These are phyloP conservation scores for Spergularia azorica DNA, from an alignment of 179 eudicot species.

Conservation along the genomic window DNA sequence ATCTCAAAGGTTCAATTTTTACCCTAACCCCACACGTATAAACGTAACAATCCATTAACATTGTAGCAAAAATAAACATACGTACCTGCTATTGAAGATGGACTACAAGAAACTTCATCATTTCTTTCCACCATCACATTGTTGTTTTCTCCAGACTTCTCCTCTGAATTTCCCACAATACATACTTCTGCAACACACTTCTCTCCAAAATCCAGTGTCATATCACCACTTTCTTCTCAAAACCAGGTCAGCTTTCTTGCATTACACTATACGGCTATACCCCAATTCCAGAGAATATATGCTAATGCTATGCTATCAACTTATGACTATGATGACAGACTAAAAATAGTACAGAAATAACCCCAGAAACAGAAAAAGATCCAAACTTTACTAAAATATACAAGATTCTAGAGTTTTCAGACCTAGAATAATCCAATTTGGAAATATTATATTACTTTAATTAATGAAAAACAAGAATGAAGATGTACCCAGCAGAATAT, in stretches of 20 bases:
- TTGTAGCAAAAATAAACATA: not conserved
- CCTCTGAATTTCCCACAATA: slow-evolving; percentile 16
- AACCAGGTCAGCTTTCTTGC: slow-evolving; percentile 43
- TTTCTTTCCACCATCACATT: not conserved
- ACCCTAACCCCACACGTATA: too few relatives aligned
- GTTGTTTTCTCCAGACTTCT: slow-evolving; percentile 2
- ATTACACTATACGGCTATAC: not conserved
- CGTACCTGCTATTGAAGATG: slow-evolving; percentile 27
- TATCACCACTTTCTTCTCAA: slow-evolving; percentile 25
- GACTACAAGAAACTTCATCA: slow-evolving; percentile 26
- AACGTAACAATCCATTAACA: too few relatives aligned
- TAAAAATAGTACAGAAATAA: not conserved
- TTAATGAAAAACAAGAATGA: not conserved
- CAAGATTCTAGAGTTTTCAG: slow-evolving; percentile 6
- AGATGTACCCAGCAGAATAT: not conserved
- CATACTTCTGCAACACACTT: slow-evolving; percentile 4
- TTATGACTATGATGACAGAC: not conserved
- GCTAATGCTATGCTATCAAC: too few relatives aligned
- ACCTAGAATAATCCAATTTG: not conserved
- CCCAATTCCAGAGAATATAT: too few relatives aligned
- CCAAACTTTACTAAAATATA: not conserved
- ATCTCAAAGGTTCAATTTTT: too few relatives aligned
- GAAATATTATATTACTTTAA: not conserved
- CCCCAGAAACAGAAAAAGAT: not conserved
- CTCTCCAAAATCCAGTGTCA: slow-evolving; percentile 15